A percentile compares a stretch with the other conserved stretches of the same genome.
Evolutionary conservation across 352 stramenopile genomes (phyloP).

Genomic region (Albugo laibachii): DNA sequence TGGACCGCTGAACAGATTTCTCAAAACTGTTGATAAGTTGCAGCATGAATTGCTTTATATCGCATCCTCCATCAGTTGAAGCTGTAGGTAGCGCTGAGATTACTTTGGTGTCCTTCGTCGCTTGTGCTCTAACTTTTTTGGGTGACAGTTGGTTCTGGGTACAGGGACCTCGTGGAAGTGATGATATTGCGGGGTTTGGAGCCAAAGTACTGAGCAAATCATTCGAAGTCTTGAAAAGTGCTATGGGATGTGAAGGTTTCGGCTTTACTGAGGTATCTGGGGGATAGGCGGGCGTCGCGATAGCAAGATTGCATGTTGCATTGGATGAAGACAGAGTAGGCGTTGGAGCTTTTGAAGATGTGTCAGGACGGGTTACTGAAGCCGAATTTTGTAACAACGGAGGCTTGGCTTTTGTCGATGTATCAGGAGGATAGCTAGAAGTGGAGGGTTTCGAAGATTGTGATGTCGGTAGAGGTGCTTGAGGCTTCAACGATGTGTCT

Average conservation of each 20-base stretch:
- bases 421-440: constrained; percentile 7
- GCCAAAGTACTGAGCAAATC: too few species aligned
- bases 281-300: background rate
- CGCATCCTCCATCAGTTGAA: constrained; percentile 16
- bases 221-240: too few species aligned
- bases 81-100: constrained; percentile 11
- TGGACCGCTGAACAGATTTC: background rate
- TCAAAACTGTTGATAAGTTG: constrained; percentile 9
- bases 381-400: background rate
- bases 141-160: too few species aligned
- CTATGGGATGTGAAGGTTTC: background rate
- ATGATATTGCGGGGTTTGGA: too few species aligned
- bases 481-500: too few species aligned
- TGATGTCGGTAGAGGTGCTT: background rate
- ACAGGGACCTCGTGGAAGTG: too few species aligned
- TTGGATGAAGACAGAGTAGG: too few species aligned
- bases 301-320: background rate
- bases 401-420: constrained; percentile 4
- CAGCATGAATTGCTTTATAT: constrained; percentile 9
- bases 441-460: background rate
- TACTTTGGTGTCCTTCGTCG: background rate
- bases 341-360: constrained; percentile 2
- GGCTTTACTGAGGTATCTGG: background rate
- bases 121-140: too few species aligned
- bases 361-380: constrained; percentile 4